Conservation (phyloP, 2,329 filamentous ascomycete genomes). For the Hypomyces rosellus region DNA sequence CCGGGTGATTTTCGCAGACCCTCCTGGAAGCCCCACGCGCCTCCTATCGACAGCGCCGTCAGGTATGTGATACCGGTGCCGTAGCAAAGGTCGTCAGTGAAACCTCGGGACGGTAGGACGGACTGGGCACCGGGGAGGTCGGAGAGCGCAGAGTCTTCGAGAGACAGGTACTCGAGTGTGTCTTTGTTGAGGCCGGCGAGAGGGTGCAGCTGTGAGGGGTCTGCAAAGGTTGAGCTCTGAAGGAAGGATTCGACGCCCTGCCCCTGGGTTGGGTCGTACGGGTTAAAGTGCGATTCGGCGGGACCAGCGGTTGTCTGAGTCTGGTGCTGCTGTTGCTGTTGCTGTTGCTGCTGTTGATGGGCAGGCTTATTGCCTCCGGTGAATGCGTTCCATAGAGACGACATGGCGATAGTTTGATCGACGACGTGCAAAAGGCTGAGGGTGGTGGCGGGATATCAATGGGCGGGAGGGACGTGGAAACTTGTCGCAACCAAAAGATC, state of each 20-base stretch:
- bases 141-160: constrained; percentile 86
- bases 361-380: constrained; percentile 51
- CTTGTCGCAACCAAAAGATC: constrained; percentile 9
- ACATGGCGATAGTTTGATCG: constrained; percentile 39
- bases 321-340: constrained; percentile 18
- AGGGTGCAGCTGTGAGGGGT: constrained; percentile 84
- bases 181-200: constrained; percentile 90
- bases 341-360: constrained; percentile 29
- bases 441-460: constrained; percentile 1
- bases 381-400: constrained; percentile 55
- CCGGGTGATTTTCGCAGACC: constrained; percentile 72
- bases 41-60: constrained; percentile 76
- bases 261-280: constrained; percentile 65
- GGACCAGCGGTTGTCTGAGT: constrained; percentile 30
- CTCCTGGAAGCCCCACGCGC: constrained; percentile 87
- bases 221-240: constrained; percentile 66
- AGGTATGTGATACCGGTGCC: constrained; percentile 94
- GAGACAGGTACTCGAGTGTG: constrained; percentile 86
- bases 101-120: constrained; percentile 87
- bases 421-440: neutral
- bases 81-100: constrained; percentile 97
- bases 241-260: constrained; percentile 86
- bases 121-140: constrained; percentile 81
- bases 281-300: constrained; percentile 39
- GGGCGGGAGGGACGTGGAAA: constrained; percentile 11